These are phyloP conservation scores for Trichomonas tenax DNA, from an alignment of 208 protist genomes.

Conservation along the genomic window DNA sequence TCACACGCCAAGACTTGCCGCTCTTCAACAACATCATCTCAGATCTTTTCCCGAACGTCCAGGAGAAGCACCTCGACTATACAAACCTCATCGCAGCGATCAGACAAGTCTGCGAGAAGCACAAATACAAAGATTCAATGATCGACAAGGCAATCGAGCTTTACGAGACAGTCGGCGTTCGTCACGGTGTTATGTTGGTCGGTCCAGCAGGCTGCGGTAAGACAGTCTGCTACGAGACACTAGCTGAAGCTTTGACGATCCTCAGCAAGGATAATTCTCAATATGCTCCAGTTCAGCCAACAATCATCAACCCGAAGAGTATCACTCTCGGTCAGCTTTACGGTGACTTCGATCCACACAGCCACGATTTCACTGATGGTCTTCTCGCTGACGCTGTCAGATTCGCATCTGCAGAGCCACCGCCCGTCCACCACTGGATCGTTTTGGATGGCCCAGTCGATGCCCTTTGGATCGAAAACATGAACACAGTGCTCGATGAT, in stretches of 20 bases:
- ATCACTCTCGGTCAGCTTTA: constrained; percentile 89
- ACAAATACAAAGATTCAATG: constrained; percentile 44
- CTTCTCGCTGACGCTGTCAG: constrained; percentile 57
- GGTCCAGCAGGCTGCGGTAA: constrained; percentile 86
- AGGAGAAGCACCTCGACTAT: constrained; percentile 67
- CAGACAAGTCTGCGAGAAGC: neutral
- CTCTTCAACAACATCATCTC: constrained; percentile 82
- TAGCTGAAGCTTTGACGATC: constrained; percentile 36
- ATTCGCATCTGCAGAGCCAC: constrained; percentile 53
- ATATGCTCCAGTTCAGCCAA: constrained; percentile 46
- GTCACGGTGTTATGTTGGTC: constrained; percentile 94
- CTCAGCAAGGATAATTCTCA: constrained; percentile 1
- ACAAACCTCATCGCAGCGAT: constrained; percentile 57
- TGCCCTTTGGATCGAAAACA: constrained; percentile 94
- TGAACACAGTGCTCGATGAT: constrained; percentile 96
- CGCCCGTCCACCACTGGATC: constrained; percentile 63
- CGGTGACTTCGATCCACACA: constrained; percentile 60
- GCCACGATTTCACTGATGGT: constrained; percentile 61
- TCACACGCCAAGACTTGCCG: constrained; percentile 61
- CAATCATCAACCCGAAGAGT: constrained; percentile 87
- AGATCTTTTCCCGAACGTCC: constrained; percentile 81
- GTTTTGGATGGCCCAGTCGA: constrained; percentile 96
- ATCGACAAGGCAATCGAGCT: constrained; percentile 84
- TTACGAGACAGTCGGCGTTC: constrained; percentile 85
- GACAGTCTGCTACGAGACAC: constrained; percentile 30